These are phyloP conservation scores for Phoma sp. DNA, from an alignment of 2,329 filamentous ascomycete species.

Conservation along the genomic window DNA sequence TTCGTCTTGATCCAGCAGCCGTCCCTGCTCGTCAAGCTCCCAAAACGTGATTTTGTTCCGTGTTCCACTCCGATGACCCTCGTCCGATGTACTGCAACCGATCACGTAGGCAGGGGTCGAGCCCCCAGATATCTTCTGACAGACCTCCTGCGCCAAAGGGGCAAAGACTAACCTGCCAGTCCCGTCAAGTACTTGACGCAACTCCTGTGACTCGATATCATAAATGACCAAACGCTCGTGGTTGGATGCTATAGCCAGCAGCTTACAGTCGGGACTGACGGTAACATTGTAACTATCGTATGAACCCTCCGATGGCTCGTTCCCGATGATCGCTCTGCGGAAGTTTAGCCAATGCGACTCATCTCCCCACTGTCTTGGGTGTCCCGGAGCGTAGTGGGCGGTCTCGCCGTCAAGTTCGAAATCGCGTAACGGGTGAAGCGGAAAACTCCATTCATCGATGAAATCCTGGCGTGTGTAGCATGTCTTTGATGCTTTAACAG, in stretches of 20 bases:
- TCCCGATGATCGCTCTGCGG: not conserved
- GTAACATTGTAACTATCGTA: slow-evolving; percentile 18
- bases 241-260: slow-evolving; percentile 31
- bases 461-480: slow-evolving; percentile 18
- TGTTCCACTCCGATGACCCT: not conserved
- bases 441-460: slow-evolving; percentile 21
- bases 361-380: slow-evolving; percentile 25
- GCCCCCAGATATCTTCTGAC: not conserved
- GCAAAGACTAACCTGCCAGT: slow-evolving; percentile 24
- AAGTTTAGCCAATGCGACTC: slow-evolving; percentile 20
- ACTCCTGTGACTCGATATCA: slow-evolving; percentile 27
- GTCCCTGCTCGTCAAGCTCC: slow-evolving; percentile 37
- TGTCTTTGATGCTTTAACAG: not conserved
- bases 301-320: not conserved
- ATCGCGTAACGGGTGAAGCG: slow-evolving; percentile 18
- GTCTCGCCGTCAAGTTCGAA: slow-evolving; percentile 19
- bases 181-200: slow-evolving; percentile 34
- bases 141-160: slow-evolving; percentile 1
- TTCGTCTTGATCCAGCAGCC: slow-evolving; percentile 36
- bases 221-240: slow-evolving; percentile 26
- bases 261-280: slow-evolving; percentile 29
- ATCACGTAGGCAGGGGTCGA: slow-evolving; percentile 29
- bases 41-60: slow-evolving; percentile 29
- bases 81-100: slow-evolving; percentile 20
- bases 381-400: slow-evolving; percentile 24